Base-by-base conservation (phyloP, 2,329 filamentous ascomycete genomes). In the Knufia petricola region DNA sequence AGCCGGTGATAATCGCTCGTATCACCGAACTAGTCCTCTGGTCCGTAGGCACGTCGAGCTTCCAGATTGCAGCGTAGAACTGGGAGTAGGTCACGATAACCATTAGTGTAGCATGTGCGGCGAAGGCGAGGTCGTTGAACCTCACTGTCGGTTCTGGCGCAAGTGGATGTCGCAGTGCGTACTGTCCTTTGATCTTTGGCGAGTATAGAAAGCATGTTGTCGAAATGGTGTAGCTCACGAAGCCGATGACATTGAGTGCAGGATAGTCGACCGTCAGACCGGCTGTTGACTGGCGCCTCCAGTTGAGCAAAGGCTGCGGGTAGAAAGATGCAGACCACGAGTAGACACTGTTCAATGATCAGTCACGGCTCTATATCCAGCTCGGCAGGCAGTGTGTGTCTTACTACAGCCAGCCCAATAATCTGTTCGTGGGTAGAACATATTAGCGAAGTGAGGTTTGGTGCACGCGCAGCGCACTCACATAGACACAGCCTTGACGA, bases 311-410 rank as follows among this genome's bases (percentile, higher is more conserved):
- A 4, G 85, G 80, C 64, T 96, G 92, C 1, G 90, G 89, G 65
- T 96, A 96, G 70, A 95, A 96, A 13, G 87, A 94, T 13, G 82
- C 69, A 10, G 85, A 90, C 90, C 90, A 92, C 66, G 77, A 80
- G 42, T 81, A 55, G 55, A 79, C 82, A 67, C 69, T 72, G 51
- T 51, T 19, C 17, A 31, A 12, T 21, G 15, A 7, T 31, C 34
- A 47, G 21, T 30, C 21, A 15, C 34, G 48, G 39, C 38, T 39
- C n/a, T n/a, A n/a, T n/a, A n/a, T n/a, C n/a, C n/a, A n/a, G n/a
- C n/a, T n/a, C n/a, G n/a, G n/a, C n/a, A n/a, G n/a, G n/a, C n/a
- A n/a, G n/a, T n/a, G 26, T 28, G 12, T 28, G 6, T 12, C 26
- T 28, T 28, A 28, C 26, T 28, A 28, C 26, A 28, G 6, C 84